Conservation (phyloP, 345 rosid species). For the Isatis tinctoria region DNA sequence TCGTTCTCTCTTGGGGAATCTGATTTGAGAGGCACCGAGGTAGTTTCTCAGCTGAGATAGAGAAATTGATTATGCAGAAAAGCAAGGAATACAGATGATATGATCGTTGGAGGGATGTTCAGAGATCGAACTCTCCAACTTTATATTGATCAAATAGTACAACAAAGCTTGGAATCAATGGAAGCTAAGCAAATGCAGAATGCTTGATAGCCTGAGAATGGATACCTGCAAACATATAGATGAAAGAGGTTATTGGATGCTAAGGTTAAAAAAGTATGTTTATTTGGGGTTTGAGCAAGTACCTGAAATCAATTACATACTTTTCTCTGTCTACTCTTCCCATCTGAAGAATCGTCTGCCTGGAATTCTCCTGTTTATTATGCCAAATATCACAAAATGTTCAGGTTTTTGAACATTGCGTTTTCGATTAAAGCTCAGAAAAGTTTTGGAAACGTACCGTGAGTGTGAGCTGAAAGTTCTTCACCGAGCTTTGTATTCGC, state of each 20-base stretch:
- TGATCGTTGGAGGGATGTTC: slow-evolving; percentile 28
- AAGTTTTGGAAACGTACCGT: slow-evolving; percentile 43
- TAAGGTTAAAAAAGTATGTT: not conserved
- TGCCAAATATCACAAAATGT: not conserved
- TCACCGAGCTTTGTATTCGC: slow-evolving; percentile 65
- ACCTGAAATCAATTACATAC: slow-evolving; percentile 90
- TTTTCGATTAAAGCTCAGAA: not conserved
- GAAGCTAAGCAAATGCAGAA: slow-evolving; percentile 90
- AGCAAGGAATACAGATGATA: not conserved
- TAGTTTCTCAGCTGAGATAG: not conserved
- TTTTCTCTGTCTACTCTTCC: slow-evolving; percentile 72
- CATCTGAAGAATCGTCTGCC: slow-evolving; percentile 79
- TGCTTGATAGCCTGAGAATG: slow-evolving; percentile 79
- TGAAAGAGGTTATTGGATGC: not conserved
- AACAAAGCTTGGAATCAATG: slow-evolving; percentile 85
- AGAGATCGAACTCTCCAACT: slow-evolving; percentile 47
- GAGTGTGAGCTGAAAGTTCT: slow-evolving; percentile 82
- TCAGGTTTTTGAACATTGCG: not conserved
- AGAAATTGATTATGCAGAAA: slow-evolving; percentile 2
- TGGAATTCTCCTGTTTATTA: slow-evolving; percentile 47
- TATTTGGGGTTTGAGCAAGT: not conserved
- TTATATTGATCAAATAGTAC: slow-evolving; percentile 45
- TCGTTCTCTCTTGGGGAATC: not conserved
- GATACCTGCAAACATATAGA: slow-evolving; percentile 51
- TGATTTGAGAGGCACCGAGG: not conserved